Evolutionary conservation across 1,139 yeast species (phyloP).

Genomic region (Blastobotrys apis): DNA sequence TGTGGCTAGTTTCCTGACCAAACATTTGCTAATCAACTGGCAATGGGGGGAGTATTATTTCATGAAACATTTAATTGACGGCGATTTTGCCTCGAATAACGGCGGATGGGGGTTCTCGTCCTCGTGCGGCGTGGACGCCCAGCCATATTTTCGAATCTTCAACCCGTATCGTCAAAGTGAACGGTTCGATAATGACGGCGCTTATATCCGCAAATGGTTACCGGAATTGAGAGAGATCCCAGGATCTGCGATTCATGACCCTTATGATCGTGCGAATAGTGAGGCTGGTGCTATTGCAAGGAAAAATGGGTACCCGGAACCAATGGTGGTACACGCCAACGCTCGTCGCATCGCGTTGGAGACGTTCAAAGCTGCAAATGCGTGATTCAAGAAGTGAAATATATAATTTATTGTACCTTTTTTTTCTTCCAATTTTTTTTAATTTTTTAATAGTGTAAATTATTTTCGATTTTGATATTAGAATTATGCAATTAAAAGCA

Average conservation of each 20-base stretch:
- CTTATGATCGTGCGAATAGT: constrained; percentile 37
- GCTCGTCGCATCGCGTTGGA: constrained; percentile 9
- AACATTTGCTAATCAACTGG: constrained; percentile 52
- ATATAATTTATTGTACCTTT: background rate
- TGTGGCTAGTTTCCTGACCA: constrained; percentile 49
- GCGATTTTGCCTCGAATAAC: constrained; percentile 51
- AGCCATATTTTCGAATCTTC: constrained; percentile 53
- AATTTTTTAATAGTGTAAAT: no score
- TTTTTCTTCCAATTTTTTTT: background rate
- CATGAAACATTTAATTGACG: constrained; percentile 46
- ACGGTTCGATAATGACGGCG: constrained; percentile 46
- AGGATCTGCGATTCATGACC: constrained; percentile 38
- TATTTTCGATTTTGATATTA: no score
- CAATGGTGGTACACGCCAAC: constrained; percentile 41
- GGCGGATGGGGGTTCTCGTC: constrained; percentile 59
- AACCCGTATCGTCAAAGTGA: constrained; percentile 51
- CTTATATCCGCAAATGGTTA: constrained; percentile 47
- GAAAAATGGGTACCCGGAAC: constrained; percentile 41
- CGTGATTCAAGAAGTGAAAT: background rate
- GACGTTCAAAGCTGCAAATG: constrained; percentile 27
- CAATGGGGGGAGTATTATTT: constrained; percentile 52
- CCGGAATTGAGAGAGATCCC: constrained; percentile 40
- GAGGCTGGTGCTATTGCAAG: constrained; percentile 19
- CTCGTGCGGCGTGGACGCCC: constrained; percentile 36
- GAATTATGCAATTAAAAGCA: constrained; percentile 1